Evolutionary conservation across 306 rosid species (phyloP).

Genomic region (Lathyrus aphaca): DNA sequence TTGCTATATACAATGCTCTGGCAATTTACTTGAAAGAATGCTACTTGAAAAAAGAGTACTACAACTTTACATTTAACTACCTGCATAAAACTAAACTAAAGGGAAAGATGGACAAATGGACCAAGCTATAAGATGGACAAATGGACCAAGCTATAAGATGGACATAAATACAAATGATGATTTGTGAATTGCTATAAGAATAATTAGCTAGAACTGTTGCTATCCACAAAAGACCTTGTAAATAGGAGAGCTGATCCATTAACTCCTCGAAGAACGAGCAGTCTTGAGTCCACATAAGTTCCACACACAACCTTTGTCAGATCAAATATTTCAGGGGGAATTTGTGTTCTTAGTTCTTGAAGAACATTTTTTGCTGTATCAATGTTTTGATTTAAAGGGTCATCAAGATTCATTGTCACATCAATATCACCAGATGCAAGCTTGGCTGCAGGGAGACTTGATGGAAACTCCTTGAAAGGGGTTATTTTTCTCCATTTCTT

Average conservation of each 20-base stretch:
- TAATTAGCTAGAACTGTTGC: slow-evolving; percentile 38
- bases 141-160: slow-evolving; percentile 27
- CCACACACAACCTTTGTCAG: slow-evolving; percentile 89
- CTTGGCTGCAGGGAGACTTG: slow-evolving; percentile 88
- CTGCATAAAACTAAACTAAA: background rate
- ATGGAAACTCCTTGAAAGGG: slow-evolving; percentile 88
- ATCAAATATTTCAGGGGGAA: slow-evolving; percentile 94
- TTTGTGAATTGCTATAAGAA: slow-evolving; percentile 22
- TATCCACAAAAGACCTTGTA: slow-evolving; percentile 77
- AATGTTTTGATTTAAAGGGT: slow-evolving; percentile 56
- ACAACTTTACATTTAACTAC: slow-evolving; percentile 9
- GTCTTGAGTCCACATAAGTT: slow-evolving; percentile 86
- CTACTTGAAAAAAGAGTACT: background rate
- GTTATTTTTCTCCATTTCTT: slow-evolving; percentile 76
- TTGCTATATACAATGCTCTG: slow-evolving; percentile 4
- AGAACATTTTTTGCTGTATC: slow-evolving; percentile 58
- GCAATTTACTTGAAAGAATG: slow-evolving; percentile 2
- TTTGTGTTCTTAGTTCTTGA: slow-evolving; percentile 73
- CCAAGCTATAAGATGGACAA: slow-evolving; percentile 21
- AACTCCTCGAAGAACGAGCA: slow-evolving; percentile 79
- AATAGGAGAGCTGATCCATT: slow-evolving; percentile 94
- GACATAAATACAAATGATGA: slow-evolving; percentile 29
- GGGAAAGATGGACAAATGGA: background rate
- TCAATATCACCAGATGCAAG: slow-evolving; percentile 68
- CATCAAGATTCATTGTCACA: slow-evolving; percentile 65